phyloP scores from a whole-genome alignment of 2,329 filamentous ascomycete species.

The Leptographium lundbergii region DNA sequence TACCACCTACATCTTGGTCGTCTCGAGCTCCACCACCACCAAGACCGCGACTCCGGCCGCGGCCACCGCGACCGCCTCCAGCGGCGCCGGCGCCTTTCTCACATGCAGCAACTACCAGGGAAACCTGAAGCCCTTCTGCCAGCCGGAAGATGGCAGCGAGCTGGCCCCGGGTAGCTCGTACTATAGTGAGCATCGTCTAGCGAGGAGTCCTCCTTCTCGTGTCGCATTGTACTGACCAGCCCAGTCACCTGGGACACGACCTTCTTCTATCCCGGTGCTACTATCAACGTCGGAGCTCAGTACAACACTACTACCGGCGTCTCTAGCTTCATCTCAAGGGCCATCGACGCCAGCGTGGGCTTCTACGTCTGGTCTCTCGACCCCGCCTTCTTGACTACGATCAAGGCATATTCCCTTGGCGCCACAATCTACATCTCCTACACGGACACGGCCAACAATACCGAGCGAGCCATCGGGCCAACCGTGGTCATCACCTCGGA shows the following conservation, averaged over 20 bases:
- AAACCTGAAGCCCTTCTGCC: constrained; percentile 20
- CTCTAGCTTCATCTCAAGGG: constrained; percentile 8
- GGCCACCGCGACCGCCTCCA: constrained; percentile 16
- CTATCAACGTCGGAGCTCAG: constrained; percentile 12
- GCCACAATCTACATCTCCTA: constrained; percentile 12
- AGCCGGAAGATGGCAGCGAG: constrained; percentile 17
- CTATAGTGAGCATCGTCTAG: constrained; percentile 16
- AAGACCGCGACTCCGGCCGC: constrained; percentile 20
- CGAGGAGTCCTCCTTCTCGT: neutral
- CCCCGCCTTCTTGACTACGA: constrained; percentile 11
- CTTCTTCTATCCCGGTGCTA: constrained; percentile 14
- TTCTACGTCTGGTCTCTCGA: constrained; percentile 18
- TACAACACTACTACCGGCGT: constrained; percentile 3
- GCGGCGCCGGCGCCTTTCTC: constrained; percentile 17
- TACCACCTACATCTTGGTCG: constrained; percentile 17
- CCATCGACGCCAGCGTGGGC: constrained; percentile 15
- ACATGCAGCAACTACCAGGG: constrained; percentile 17
- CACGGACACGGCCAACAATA: constrained; percentile 6
- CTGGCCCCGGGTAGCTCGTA: constrained; percentile 20
- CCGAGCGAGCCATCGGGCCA: constrained; percentile 13
- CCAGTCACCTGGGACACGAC: constrained; percentile 21
- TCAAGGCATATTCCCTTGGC: constrained; percentile 6
- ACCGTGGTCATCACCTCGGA: constrained; percentile 14
- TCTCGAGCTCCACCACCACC: constrained; percentile 14
- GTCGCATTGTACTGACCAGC: neutral